Base-by-base conservation (phyloP, 2,329 filamentous ascomycete species). In the Aureobasidium melanogenum region DNA sequence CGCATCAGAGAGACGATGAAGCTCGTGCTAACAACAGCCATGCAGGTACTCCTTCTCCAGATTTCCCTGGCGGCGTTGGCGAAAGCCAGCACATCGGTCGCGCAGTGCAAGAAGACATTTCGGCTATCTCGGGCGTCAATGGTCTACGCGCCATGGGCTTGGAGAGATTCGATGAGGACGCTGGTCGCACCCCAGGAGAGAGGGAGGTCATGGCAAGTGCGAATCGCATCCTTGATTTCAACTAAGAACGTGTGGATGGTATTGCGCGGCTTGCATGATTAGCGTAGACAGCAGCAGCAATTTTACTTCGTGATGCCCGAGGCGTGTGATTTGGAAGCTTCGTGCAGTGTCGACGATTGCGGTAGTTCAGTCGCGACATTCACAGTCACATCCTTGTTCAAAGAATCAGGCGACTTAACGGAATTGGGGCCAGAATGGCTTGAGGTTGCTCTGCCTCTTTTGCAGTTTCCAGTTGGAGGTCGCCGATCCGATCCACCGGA, bases 41-140 rank as follows among this genome's bases (percentile, higher is more conserved):
- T 5, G 24, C 34, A 67, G 66, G 66, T 19, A 69, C 66, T 0
- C 76, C 76, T 1, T 71, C 72, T 17, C 76, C 76, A 5, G 76
- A 78, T 50, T 78, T 77, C 64, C 76, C 74, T 2, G 73, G 75
- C 1, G 88, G 88, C 0, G 76, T 80, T 54, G 88, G 88, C 7
- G 87, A 89, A 67, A 71, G 69, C 32, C 67, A 71, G 47, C 74
- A 78, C 64, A 65, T 72, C 6, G 77, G 75, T 0, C 66, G 75
- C 10, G 52, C 71, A 3, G 64, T 19, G 36, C 66, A 68, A 1
- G 69, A 69, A 28, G 69, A 76, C 36, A 67, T 77, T 61, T 68
- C 69, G 30, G 43, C 57, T 1, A 63, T 74, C 57, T 70, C 81
- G 26, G 74, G 71, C 8, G 69, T 71, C 0, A 38, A 62, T n/a